A percentile compares a stretch with the other conserved stretches of the same genome.
Conservation (phyloP, 108 stramenopile genomes). For the Skeletonema potamos region DNA sequence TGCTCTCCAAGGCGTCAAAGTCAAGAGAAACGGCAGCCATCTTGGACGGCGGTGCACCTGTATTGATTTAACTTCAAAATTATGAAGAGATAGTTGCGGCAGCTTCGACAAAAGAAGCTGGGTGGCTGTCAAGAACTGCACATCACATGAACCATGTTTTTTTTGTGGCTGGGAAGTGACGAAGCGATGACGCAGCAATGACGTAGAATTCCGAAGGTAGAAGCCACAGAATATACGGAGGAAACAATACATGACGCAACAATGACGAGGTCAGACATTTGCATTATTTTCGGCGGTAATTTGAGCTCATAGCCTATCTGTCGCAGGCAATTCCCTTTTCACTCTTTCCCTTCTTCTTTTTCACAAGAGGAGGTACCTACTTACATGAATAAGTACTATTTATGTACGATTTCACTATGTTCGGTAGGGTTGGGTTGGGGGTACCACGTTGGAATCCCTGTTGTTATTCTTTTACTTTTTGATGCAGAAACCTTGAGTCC, state of each 20-base stretch:
- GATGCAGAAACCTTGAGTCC: not conserved
- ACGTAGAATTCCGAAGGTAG: not conserved
- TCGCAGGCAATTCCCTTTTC: not conserved
- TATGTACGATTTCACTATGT: too few species aligned
- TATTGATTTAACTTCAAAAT: not conserved
- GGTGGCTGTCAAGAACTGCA: not conserved
- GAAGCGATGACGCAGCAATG: not conserved
- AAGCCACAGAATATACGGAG: not conserved
- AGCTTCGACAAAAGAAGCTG: not conserved
- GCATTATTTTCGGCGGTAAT: not conserved
- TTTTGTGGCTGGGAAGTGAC: not conserved
- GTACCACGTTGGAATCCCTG: slow-evolving; percentile 58
- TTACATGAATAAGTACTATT: too few species aligned
- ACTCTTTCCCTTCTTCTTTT: not conserved
- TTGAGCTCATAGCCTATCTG: not conserved
- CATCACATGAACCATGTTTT: not conserved
- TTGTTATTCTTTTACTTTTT: slow-evolving; percentile 48
- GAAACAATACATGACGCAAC: not conserved
- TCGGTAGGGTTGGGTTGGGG: slow-evolving; percentile 67
- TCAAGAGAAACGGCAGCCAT: not conserved
- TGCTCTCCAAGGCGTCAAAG: slow-evolving; percentile 31
- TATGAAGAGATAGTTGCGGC: not conserved
- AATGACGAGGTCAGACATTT: not conserved
- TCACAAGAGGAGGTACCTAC: not conserved
- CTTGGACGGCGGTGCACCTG: not conserved